Conservation (phyloP, 2,329 filamentous ascomycete species). For the Sporothrix globosa region DNA sequence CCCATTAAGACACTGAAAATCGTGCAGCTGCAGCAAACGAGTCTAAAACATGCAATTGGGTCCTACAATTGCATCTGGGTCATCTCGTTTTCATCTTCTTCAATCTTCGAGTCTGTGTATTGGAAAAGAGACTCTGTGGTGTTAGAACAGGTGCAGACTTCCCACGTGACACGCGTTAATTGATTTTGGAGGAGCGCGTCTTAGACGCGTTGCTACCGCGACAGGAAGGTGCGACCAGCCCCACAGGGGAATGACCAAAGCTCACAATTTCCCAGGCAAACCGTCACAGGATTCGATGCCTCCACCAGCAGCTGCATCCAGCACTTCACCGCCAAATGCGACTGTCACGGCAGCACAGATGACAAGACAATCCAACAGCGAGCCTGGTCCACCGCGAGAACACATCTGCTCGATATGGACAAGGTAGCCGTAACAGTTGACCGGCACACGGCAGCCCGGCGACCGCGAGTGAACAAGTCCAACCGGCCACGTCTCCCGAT, state of each 20-base stretch:
- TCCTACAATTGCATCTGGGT: background rate
- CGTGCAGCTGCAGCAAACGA: background rate
- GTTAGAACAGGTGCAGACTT: no score
- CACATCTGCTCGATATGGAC: slow-evolving; percentile 24
- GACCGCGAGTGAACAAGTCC: background rate
- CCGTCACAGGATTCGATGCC: background rate
- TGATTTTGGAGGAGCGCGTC: slow-evolving; percentile 33
- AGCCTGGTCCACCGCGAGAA: background rate
- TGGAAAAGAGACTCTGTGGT: background rate
- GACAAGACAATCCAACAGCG: background rate
- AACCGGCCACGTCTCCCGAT: slow-evolving; percentile 29
- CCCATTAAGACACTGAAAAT: background rate
- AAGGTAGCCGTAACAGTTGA: slow-evolving; percentile 1
- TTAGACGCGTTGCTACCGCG: slow-evolving; percentile 34
- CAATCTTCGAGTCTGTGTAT: background rate
- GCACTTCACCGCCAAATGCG: background rate
- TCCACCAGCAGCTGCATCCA: background rate
- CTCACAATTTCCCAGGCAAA: slow-evolving; percentile 29
- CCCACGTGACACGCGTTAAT: slow-evolving; percentile 37
- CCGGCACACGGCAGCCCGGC: background rate
- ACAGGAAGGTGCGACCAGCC: slow-evolving; percentile 32
- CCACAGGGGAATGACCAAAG: slow-evolving; percentile 30
- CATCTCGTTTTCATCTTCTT: background rate
- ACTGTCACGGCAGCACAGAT: background rate
- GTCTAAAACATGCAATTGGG: background rate